These are phyloP conservation scores for Phaeoacremonium minimum DNA, from an alignment of 2,329 filamentous ascomycete genomes.

Conservation along the genomic window DNA sequence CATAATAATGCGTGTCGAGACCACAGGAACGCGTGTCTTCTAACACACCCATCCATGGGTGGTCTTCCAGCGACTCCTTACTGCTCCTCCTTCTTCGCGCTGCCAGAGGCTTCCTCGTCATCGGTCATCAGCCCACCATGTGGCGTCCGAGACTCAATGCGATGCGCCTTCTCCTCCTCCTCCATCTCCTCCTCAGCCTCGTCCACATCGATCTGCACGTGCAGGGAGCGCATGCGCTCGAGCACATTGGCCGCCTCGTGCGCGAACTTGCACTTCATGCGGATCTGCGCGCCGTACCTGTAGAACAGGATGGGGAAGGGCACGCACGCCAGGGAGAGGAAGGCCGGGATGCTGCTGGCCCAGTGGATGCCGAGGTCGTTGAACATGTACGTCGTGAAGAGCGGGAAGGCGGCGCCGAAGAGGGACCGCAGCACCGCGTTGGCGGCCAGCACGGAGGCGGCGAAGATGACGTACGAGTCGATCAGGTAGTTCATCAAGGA, in stretches of 20 bases:
- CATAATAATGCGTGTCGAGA: too few species aligned
- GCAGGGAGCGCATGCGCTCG: slow-evolving; percentile 7
- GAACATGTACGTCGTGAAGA: slow-evolving; percentile 40
- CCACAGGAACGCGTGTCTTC: too few species aligned
- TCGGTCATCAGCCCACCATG: background rate
- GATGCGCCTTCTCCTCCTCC: slow-evolving; percentile 6
- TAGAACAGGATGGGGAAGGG: slow-evolving; percentile 32
- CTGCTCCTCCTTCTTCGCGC: too few species aligned
- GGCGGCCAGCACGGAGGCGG: slow-evolving; percentile 53
- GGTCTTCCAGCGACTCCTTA: too few species aligned
- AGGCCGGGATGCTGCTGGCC: slow-evolving; percentile 30
- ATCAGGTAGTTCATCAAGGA: slow-evolving; percentile 50
- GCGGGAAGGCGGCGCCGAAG: slow-evolving; percentile 54
- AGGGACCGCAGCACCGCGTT: slow-evolving; percentile 52
- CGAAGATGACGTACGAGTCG: slow-evolving; percentile 52
- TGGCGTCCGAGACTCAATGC: slow-evolving; percentile 6
- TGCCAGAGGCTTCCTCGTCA: too few species aligned
- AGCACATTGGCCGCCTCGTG: slow-evolving; percentile 9
- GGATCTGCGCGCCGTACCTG: slow-evolving; percentile 28
- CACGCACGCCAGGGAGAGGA: slow-evolving; percentile 31
- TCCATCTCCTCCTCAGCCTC: slow-evolving; percentile 7
- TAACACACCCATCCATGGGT: too few species aligned
- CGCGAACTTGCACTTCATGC: slow-evolving; percentile 24
- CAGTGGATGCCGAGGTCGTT: slow-evolving; percentile 8
- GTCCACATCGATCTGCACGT: background rate